Base-by-base conservation (phyloP, 129 eudicot genomes). In the Flaveria trinervia region DNA sequence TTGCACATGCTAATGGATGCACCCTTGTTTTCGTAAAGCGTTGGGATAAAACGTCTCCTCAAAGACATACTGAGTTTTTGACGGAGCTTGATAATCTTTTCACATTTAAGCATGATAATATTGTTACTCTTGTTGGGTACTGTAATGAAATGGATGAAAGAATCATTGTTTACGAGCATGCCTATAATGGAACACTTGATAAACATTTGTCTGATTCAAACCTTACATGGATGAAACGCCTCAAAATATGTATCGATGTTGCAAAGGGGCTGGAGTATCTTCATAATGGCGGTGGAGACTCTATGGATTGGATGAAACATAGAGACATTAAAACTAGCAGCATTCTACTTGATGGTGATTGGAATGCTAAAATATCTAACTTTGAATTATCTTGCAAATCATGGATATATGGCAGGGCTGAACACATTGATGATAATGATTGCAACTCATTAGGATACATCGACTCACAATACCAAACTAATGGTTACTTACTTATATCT, bases 341-440 rank as follows among this genome's bases (percentile, higher is more conserved):
- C 65, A 72, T 72, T 28, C n/a, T 72, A n/a, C 33, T 72, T 2
- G 45, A 39, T 41, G 23, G 33, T 11, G 12, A 7, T 0, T 73
- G 68, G 78, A 26, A 55, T 9, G 78, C 78, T 26, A 73, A 73
- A 57, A 17, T 73, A 57, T 73, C 39, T 12, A 45, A 73, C 20
- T 56, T 46, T n/a, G 60, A 54, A 3, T 7, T 17, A 1, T n/a
- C 60, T 3, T n/a, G 60, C 0, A 15, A 23, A 16, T 0, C 7
- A 20, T 0, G 30, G 18, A 8, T 54, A 0, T 1, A 4, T 0
- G 10, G 0, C 2, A n/a, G 10, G 9, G 18, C 18, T 13, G 1
- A 36, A 9, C 22, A 65, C 3, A 2, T 33, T 28, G 4, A 1
- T 16, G 11, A 39, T 1, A n/a, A 36, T 39, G 26, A 14, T 3